Percentiles rank a stretch among this genome's conserved stretches.
Conservation (phyloP, 345 rosid genomes). For the Rhodamnia rubescens region DNA sequence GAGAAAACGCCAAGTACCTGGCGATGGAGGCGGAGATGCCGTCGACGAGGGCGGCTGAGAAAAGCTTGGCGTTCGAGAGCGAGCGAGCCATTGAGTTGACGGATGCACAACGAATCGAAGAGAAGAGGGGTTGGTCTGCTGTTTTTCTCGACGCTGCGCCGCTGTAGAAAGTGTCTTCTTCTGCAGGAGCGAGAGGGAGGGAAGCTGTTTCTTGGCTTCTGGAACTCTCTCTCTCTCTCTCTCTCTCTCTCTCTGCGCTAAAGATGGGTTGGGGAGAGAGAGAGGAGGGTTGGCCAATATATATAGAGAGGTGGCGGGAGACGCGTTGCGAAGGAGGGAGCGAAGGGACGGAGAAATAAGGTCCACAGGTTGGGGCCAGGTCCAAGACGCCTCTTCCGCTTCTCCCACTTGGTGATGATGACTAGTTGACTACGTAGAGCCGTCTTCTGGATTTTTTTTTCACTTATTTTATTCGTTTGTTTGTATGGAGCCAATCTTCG, state of each 20-base stretch:
- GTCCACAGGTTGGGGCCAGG: neutral
- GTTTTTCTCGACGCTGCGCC: neutral
- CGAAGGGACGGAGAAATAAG: neutral
- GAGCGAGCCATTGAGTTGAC: conserved; percentile 29
- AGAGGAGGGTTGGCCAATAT: neutral
- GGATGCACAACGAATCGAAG: neutral
- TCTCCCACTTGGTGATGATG: neutral
- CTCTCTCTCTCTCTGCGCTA: too few species aligned
- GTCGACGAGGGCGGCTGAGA: conserved; percentile 20
- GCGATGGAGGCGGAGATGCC: conserved; percentile 21
- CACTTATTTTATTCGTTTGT: neutral
- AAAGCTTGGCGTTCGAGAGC: conserved; percentile 26
- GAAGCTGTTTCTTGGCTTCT: neutral
- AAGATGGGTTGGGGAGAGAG: neutral
- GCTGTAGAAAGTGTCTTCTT: neutral
- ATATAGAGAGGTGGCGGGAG: neutral
- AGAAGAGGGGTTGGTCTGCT: neutral
- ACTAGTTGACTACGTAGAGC: neutral
- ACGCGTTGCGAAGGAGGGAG: neutral
- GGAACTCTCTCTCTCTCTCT: neutral
- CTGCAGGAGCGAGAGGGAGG: neutral
- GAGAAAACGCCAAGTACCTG: conserved; percentile 8
- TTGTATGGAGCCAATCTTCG: too few species aligned
- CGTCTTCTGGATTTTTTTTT: neutral
- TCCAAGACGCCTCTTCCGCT: neutral